Base-by-base conservation (phyloP, 2,329 filamentous ascomycete genomes). In the Xylaria sp. region DNA sequence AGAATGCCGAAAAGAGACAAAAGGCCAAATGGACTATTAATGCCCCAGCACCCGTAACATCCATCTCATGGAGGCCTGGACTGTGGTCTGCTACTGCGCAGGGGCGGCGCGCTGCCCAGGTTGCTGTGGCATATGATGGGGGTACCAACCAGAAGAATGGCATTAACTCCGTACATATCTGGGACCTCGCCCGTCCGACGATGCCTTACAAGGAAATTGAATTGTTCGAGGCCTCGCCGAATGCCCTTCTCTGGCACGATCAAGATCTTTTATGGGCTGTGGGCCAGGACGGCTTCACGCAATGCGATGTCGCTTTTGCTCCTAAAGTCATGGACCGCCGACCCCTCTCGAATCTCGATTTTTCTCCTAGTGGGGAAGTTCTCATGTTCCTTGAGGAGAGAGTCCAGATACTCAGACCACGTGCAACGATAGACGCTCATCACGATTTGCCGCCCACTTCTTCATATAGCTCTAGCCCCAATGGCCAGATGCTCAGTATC, bases 171-270 rank as follows among this genome's bases (percentile, higher is more conserved):
- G 85, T 89, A 13, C 87, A 90, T 58, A 79, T 90, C 19, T 90
- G 87, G 87, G 88, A 90, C 70, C 75, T 90, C n/a, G 87, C 86
- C 6, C 80, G 88, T 31, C 86, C 87, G 1, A 85, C 86, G 1
- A 82, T 90, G 79, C 87, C 87, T 0, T 89, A 87, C 70, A 88
- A 88, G 65, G 85, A 88, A 67, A 82, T 90, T 47, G 84, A 87
- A 60, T 76, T 83, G 38, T 89, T 88, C 65, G 82, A 85, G 21
- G 79, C 72, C 27, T 82, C 86, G 2, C 87, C 87, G 1, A 81
- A 80, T 8, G 82, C 82, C 1, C 72, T 90, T 15, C 73, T 88
- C 6, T 90, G 88, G 87, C 85, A 85, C 58, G 82, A 87, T 63
- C 83, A 86, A 62, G 87, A 89, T 64, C 79, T 89, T 46, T 74